Evolutionary conservation across 2,329 filamentous ascomycete genomes (phyloP), one percentile per base, ranked within the genome.

Genomic region (Myriosclerotinia duriaeana): DNA sequence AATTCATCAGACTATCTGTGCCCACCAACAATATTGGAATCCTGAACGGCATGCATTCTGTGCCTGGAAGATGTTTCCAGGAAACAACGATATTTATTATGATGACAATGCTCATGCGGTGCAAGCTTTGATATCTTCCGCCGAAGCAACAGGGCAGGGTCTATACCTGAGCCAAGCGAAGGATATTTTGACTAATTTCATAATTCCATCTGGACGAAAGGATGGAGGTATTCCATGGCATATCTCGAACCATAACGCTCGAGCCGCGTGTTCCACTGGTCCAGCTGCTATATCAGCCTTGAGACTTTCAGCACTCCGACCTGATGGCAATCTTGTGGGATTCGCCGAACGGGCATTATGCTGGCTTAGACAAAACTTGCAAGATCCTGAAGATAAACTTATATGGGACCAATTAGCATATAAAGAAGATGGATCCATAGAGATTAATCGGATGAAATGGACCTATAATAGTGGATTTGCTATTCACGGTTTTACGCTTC

Each of bases 51-150:
- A 67, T 55, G 71, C 66, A 6, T 72, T 72, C 26, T 72, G 69
- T 42, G 71, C 68, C 17, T 72, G 69, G 69, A 71, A 72, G 42
- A 72, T 72, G 69, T 71, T 67, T 58, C 67, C 68, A 0, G 71
- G 71, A 34, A 72, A 71, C n/a, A 60, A 69, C 8, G 71, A 72
- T 38, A 71, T 72, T 9, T 72, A 70, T 42, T 72, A 70, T 48
- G 70, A 72, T 53, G 70, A 72, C 30, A 72, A 72, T 26, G 68
- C 66, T 4, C 69, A 72, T 65, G 68, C 67, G 2, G 62, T 66
- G 20, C 71, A 72, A 53, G 65, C 68, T 30, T 55, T 72, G 4
- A 65, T 72, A n/a, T 68, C 66, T 36, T 65, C 64, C 2, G 71
- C 62, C 46, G 40, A 71, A 66, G 54, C 65, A 11, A 70, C 68